Base-by-base conservation (phyloP, 495 filamentous ascomycete species). In the Penicillium tannophilum region DNA sequence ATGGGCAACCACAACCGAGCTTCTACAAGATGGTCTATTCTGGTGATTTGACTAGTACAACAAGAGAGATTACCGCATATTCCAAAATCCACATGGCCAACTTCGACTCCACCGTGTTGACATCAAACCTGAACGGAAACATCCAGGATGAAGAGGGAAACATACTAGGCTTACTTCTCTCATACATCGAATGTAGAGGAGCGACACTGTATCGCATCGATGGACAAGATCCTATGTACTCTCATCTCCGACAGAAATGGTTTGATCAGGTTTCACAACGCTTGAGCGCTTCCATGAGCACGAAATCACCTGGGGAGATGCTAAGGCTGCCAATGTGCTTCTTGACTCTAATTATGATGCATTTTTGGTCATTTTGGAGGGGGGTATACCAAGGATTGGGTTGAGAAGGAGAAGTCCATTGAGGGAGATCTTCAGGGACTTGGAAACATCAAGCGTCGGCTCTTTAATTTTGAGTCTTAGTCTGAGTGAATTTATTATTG, bases 361-460 rank as follows among this genome's bases (percentile, higher is more conserved):
- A 16, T 52, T 20, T 52, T 28, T 52, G 16, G 33, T 52, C 36
- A 52, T 39, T 36, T 52, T 36, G 48, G 48, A 35, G 48, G 30
- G 35, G 48, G 30, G 33, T 23, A 52, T 26, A 52, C 48, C 16
- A 36, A 16, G 30, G 30, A 30, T 1, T 52, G 48, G 30, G 30
- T 52, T 26, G 48, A 23, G 20, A 23, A 52, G 33, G 33, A 52
- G 33, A 28, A 52, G 19, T 52, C 17, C 28, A 7, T 28, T 7
- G 28, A 28, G 28, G 3, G 28, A 7, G 20, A 23, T 23, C 20
- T 28, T 28, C 28, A 7, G 28, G 28, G 28, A 28, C 6, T 28
- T 7, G 4, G 4, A 3, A 28, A 28, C 4, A 28, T 28, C 28
- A 28, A 28, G 28, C 28, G 28, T 0, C 4, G 28, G 28, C 28